Evolutionary conservation across 768 basidiomycete genomes (phyloP), one percentile per base, ranked within the genome.

Genomic region (Butyriboletus loyo): DNA sequence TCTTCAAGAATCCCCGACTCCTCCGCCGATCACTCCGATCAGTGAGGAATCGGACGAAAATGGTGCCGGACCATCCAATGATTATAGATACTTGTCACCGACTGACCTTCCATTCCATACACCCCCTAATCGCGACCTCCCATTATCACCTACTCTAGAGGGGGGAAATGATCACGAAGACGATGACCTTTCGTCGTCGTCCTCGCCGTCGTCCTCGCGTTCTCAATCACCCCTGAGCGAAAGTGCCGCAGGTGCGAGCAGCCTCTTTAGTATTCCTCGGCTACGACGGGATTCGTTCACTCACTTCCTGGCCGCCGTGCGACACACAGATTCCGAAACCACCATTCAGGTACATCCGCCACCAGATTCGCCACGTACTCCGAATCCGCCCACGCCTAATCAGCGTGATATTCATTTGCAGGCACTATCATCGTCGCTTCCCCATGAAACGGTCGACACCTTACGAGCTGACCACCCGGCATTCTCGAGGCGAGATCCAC

Each of bases 351-450:
- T 87, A 55, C 87, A 86, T 73, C 84, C 82, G 28, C 85, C 85
- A 55, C 87, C 88, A 62, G 89, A 92, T 69, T 90, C 89, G 21
- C 89, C 91, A 2, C 73, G 75, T 72, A 84, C 80, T 57, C 85
- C 85, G 38, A 88, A 92, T 66, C 88, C 89, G 21, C 89, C 89
- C 50, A 93, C 91, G n/a, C 91, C 91, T 50, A 83, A 88, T 65
- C 75, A 82, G 50, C 83, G 82, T 63, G 91, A 93, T 63, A 93
- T 93, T 56, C 88, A 84, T 70, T 74, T 91, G 58, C 87, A 84
- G 72, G 82, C 88, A 46, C 74, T 66, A n/a, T 54, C 67, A 17
- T 57, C 62, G 15, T 52, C 62, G 13, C 49, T 34, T 49, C 55
- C 53, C 5, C 40, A 41, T 42, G 66, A 62, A 24, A 32, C 19